Conservation (phyloP, 2,329 filamentous ascomycete species). For the Huntiella moniliformis region DNA sequence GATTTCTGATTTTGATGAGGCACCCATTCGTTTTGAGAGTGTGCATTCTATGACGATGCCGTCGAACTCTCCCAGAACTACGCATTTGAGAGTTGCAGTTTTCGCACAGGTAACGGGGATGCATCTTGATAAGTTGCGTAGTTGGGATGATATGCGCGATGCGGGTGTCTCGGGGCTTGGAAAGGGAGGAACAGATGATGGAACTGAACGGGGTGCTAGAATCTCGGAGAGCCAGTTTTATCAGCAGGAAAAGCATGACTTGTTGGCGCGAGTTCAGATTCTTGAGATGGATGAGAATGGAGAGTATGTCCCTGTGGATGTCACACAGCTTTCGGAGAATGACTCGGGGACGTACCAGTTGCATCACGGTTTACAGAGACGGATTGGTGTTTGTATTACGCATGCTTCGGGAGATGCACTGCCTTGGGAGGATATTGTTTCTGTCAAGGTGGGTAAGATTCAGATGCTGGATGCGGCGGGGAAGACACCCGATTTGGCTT, state of each 20-base stretch:
- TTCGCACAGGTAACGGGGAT: constrained; percentile 82
- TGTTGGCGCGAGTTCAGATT: constrained; percentile 74
- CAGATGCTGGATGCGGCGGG: constrained; percentile 70
- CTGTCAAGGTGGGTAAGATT: constrained; percentile 61
- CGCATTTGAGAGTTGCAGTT: constrained; percentile 68
- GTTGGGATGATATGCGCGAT: constrained; percentile 98
- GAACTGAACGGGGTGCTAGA: constrained; percentile 31
- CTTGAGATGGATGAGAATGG: constrained; percentile 83
- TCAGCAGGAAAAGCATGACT: constrained; percentile 80
- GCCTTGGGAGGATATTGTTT: constrained; percentile 69
- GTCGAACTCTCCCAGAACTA: constrained; percentile 47
- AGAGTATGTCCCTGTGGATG: constrained; percentile 81
- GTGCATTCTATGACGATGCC: constrained; percentile 96
- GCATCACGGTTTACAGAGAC: constrained; percentile 81
- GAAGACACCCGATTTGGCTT: constrained; percentile 62
- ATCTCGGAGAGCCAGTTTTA: constrained; percentile 86
- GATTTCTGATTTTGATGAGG: constrained; percentile 85
- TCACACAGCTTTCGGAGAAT: constrained; percentile 65
- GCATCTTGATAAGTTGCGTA: constrained; percentile 91
- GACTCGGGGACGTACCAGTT: constrained; percentile 87
- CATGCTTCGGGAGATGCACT: constrained; percentile 78
- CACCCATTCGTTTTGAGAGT: constrained; percentile 82
- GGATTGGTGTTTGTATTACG: constrained; percentile 72
- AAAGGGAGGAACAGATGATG: neutral
- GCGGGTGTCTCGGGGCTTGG: constrained; percentile 26